Evolutionary conservation across 2,329 filamentous ascomycete genomes (phyloP).

Genomic region (Pseudocercospora ulei): DNA sequence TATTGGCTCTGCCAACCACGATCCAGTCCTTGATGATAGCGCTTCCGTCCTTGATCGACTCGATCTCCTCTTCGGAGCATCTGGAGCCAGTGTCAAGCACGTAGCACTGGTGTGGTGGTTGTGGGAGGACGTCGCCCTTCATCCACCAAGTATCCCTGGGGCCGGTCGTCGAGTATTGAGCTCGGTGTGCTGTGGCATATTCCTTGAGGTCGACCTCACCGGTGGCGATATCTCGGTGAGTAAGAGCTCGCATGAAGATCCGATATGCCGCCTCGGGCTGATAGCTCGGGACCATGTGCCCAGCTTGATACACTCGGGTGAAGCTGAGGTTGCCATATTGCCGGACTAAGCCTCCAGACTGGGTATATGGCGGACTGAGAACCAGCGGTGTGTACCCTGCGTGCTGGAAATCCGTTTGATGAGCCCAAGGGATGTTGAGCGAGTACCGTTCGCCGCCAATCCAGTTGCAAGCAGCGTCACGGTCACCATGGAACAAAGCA

Average conservation of each 20-base stretch:
- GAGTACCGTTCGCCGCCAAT: constrained; percentile 48
- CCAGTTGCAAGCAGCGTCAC: constrained; percentile 49
- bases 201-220: constrained; percentile 25
- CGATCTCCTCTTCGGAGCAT: constrained; percentile 28
- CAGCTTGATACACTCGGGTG: constrained; percentile 39
- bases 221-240: constrained; percentile 33
- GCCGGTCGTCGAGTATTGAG: constrained; percentile 25
- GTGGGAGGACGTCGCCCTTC: constrained; percentile 29
- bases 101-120: constrained; percentile 27
- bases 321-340: constrained; percentile 37
- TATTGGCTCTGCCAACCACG: constrained; percentile 24
- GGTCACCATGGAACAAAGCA: constrained; percentile 60
- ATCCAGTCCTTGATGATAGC: constrained; percentile 31
- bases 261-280: constrained; percentile 36
- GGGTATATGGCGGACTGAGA: constrained; percentile 23
- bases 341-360: constrained; percentile 29
- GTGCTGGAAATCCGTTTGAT: constrained; percentile 39
- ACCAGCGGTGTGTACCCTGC: constrained; percentile 42
- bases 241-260: constrained; percentile 35
- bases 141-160: constrained; percentile 30
- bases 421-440: constrained; percentile 42
- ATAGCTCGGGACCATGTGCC: constrained; percentile 37
- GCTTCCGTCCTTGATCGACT: constrained; percentile 27
- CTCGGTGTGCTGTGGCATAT: constrained; percentile 13
- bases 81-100: constrained; percentile 15